Evolutionary conservation across 805 yeast species (phyloP).

Genomic region (Yarrowia yakushimensis): DNA sequence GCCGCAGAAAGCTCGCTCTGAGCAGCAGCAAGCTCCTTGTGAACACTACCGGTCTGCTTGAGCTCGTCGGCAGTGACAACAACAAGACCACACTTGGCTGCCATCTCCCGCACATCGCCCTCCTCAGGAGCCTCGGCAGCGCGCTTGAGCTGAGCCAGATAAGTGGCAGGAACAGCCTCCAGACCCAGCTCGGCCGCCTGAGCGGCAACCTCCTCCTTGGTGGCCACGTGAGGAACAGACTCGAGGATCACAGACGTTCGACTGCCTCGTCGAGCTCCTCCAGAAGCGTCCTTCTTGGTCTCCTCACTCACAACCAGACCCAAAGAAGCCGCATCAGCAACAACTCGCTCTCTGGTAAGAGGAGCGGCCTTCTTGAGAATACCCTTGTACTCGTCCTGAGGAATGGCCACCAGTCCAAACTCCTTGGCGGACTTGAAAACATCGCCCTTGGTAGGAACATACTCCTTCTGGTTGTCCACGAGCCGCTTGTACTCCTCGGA

Average conservation of each 20-base stretch:
- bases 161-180: slow-evolving; percentile 26
- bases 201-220: slow-evolving; percentile 31
- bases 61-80: neutral
- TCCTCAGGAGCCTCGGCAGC: neutral
- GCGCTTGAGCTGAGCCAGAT: slow-evolving; percentile 12
- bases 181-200: slow-evolving; percentile 34
- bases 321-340: slow-evolving; percentile 33
- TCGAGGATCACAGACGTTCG: neutral
- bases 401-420: slow-evolving; percentile 45
- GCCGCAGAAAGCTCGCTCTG: neutral
- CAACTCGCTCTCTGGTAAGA: slow-evolving; percentile 32
- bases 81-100: neutral
- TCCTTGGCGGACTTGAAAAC: slow-evolving; percentile 41
- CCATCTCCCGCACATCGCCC: neutral
- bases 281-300: neutral
- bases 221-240: slow-evolving; percentile 11
- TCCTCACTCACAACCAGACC: slow-evolving; percentile 27
- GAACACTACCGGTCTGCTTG: neutral
- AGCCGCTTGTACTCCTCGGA: slow-evolving; percentile 39
- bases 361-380: slow-evolving; percentile 34
- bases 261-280: neutral
- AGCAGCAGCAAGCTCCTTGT: neutral
- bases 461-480: slow-evolving; percentile 35
- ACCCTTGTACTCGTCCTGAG: slow-evolving; percentile 44
- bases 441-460: slow-evolving; percentile 38